These are phyloP conservation scores for Dimargaris verticillata DNA, from an alignment of 192 early-diverging fungal species.

Conservation along the genomic window DNA sequence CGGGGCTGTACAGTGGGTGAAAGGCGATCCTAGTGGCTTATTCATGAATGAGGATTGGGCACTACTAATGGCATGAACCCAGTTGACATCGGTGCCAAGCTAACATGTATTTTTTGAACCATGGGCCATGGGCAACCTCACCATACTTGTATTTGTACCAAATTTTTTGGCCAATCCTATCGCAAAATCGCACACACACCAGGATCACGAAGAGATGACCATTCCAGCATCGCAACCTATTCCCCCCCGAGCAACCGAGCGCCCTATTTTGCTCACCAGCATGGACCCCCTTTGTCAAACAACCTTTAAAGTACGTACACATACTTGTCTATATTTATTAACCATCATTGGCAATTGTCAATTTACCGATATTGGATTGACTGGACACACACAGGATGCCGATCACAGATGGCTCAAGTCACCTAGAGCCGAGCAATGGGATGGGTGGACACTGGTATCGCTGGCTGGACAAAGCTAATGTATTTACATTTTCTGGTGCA, in stretches of 20 bases:
- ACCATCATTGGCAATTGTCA: not conserved
- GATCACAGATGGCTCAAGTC: not conserved
- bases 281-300: constrained; percentile 60
- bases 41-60: too few species aligned
- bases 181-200: too few species aligned
- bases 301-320: constrained; percentile 43
- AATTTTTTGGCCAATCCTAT: too few species aligned
- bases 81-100: too few species aligned
- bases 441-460: not conserved
- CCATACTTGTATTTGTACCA: too few species aligned
- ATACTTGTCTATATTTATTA: not conserved
- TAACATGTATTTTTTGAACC: too few species aligned
- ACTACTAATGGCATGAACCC: too few species aligned
- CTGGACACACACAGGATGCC: not conserved
- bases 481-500: not conserved
- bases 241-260: constrained; percentile 44
- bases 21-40: too few species aligned
- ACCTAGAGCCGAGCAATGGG: not conserved
- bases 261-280: constrained; percentile 39
- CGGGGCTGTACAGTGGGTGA: too few species aligned
- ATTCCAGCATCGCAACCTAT: constrained; percentile 66
- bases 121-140: too few species aligned
- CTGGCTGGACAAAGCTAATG: not conserved
- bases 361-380: not conserved
- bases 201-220: constrained; percentile 76